Conservation (phyloP, 2,329 filamentous ascomycete species). For the Ceratocystis smalleyi region DNA sequence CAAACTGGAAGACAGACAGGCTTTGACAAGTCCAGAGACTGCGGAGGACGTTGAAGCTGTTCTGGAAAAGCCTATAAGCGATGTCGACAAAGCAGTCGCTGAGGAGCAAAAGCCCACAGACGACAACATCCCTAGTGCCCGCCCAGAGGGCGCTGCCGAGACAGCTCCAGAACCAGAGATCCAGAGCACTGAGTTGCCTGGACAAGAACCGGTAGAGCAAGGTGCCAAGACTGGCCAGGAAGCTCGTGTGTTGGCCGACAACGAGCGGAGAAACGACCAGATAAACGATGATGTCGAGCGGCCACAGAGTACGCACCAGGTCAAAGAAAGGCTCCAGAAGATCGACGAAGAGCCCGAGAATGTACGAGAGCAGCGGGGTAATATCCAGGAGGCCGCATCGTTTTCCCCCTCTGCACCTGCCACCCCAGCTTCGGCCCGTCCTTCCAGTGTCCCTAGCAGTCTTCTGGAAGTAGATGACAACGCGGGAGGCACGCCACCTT, state of each 20-base stretch:
- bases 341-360: slow-evolving; percentile 15
- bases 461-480: not conserved
- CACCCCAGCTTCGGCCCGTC: not conserved
- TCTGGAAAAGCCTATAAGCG: not conserved
- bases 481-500: not conserved
- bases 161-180: not conserved
- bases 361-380: not conserved
- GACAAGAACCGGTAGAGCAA: not conserved
- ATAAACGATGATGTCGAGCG: slow-evolving; percentile 10
- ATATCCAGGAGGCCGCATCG: not conserved
- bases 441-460: not conserved
- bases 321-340: slow-evolving; percentile 13
- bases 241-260: not conserved
- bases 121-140: not conserved
- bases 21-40: not conserved
- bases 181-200: not conserved
- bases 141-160: not conserved
- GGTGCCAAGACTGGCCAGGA: not conserved
- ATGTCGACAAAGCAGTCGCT: not conserved
- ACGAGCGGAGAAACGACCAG: slow-evolving; percentile 7
- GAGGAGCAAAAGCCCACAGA: slow-evolving; percentile 3
- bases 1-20: not conserved
- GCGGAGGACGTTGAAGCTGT: not conserved
- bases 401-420: not conserved
- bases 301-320: slow-evolving; percentile 5